Evolutionary conservation across 2,329 filamentous ascomycete genomes (phyloP).

Genomic region (Didymellaceae sp.): DNA sequence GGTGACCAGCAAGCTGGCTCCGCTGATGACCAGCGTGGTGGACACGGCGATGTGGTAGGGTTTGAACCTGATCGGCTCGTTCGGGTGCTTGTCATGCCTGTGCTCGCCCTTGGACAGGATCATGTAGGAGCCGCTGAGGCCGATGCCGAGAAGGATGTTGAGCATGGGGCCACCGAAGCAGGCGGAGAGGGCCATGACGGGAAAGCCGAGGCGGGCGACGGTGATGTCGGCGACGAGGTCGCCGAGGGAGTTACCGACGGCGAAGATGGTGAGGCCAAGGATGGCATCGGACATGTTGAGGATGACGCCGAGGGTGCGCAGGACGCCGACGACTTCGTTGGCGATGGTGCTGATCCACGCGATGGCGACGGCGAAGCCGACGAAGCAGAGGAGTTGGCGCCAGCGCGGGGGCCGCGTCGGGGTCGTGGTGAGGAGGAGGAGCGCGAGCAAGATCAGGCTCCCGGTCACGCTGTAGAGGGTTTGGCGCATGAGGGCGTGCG

Average conservation of each 20-base stretch:
- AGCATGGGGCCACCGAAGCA: slow-evolving; percentile 99
- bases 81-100: slow-evolving; percentile 70
- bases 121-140: slow-evolving; percentile 89
- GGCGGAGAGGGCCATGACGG: slow-evolving; percentile 92
- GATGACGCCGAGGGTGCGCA: slow-evolving; percentile 92
- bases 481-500: slow-evolving; percentile 65
- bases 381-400: slow-evolving; percentile 80
- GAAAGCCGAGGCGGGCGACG: slow-evolving; percentile 89
- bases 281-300: slow-evolving; percentile 93
- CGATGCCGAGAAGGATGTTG: slow-evolving; percentile 93
- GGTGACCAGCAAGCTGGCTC: slow-evolving; percentile 81
- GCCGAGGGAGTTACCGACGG: slow-evolving; percentile 92
- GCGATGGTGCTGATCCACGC: slow-evolving; percentile 97
- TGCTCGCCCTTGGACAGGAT: slow-evolving; percentile 73
- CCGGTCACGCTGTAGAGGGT: slow-evolving; percentile 52
- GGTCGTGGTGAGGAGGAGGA: slow-evolving; percentile 73
- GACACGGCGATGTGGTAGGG: slow-evolving; percentile 85
- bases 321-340: slow-evolving; percentile 90
- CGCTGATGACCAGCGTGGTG: slow-evolving; percentile 83
- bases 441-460: slow-evolving; percentile 70
- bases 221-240: slow-evolving; percentile 96
- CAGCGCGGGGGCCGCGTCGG: slow-evolving; percentile 72
- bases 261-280: slow-evolving; percentile 92
- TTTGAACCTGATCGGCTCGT: slow-evolving; percentile 68
- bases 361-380: slow-evolving; percentile 90